A percentile compares a stretch with the other conserved stretches of the same genome.
These are phyloP conservation scores for Brasilioporus rufonigricans DNA, from an alignment of 768 basidiomycete species.

Conservation along the genomic window DNA sequence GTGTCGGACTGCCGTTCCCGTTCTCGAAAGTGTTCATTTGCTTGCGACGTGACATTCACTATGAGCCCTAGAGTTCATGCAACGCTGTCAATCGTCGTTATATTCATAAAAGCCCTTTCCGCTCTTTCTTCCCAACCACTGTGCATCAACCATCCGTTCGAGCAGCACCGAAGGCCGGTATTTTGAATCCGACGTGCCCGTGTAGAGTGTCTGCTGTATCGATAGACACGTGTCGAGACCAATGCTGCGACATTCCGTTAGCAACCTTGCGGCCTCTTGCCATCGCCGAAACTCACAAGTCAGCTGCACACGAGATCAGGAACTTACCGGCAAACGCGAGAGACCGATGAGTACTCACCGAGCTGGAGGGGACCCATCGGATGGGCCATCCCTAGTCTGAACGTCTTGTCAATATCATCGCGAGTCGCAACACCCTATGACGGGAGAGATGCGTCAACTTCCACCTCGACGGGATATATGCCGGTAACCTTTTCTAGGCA, in stretches of 20 bases:
- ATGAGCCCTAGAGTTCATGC: background rate
- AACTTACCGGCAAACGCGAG: background rate
- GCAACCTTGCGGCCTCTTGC: background rate
- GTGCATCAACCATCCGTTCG: conserved; percentile 95
- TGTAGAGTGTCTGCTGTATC: conserved; percentile 87
- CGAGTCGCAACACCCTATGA: conserved; percentile 82
- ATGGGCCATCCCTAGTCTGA: conserved; percentile 91
- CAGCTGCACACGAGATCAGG: conserved; percentile 22
- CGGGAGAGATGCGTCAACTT: background rate
- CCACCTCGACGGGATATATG: background rate
- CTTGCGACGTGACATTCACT: too few relatives aligned
- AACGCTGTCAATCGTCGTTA: conserved; percentile 16
- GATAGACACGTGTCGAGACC: conserved; percentile 97
- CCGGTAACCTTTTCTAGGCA: conserved; percentile 75
- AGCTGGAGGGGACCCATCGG: conserved; percentile 94
- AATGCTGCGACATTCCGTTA: conserved; percentile 51
- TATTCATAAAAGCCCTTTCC: conserved; percentile 97
- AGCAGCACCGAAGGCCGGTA: conserved; percentile 90
- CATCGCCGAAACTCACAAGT: conserved; percentile 26
- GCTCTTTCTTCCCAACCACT: conserved; percentile 90
- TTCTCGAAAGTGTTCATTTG: too few relatives aligned
- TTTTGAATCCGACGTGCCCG: conserved; percentile 90
- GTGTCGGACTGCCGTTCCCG: too few relatives aligned
- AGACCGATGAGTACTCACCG: conserved; percentile 39
- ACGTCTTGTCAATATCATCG: conserved; percentile 94